Evolutionary conservation across 805 yeast species (phyloP), one percentile per base, ranked within the genome.

Genomic region (Wickerhamomyces xylosicus): DNA sequence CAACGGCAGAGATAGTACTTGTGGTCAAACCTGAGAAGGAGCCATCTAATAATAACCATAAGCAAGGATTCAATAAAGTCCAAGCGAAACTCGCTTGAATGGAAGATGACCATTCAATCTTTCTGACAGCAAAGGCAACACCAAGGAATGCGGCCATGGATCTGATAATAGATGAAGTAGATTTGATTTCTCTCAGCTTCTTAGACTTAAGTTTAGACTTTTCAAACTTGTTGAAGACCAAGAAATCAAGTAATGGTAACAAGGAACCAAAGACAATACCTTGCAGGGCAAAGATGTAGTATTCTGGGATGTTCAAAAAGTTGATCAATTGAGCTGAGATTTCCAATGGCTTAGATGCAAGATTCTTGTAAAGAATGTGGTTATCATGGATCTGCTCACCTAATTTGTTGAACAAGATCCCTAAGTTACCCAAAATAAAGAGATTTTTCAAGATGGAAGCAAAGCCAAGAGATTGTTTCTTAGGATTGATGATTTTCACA

Each of bases 31-130:
- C 79, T 13, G 72, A 64, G 8, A 66, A 41, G 2, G 83, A 70
- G 2, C 80, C 77, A 51, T 79, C 86, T 37, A 79, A 65, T 37
- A 77, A 59, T 38, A 74, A 52, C 87, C 90, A 81, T 25, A 82
- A 61, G 5, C 81, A 72, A 1, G 82, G 72, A 56, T 78, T 79
- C 39, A 79, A 60, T 18, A 75, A 56, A 11, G 75, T 63, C 81
- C 85, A 80, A 4, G 78, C 66, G 34, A 72, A 59, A 3, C 81
- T 68, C 11, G 82, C 79, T 50, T 83, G 87, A 33, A 76, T 58
- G 16, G 77, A 68, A 0, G 81, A 71, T 36, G 68, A 59, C 90
- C 90, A 82, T 48, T 78, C 80, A 31, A 79, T 64, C 46, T 74
- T 77, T 47, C 84, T 69, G 27, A 83, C 69, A 19, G 85, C 86